Evolutionary conservation across 1,284 basidiomycete genomes (phyloP).

Genomic region (Cystobasidium pallidum): DNA sequence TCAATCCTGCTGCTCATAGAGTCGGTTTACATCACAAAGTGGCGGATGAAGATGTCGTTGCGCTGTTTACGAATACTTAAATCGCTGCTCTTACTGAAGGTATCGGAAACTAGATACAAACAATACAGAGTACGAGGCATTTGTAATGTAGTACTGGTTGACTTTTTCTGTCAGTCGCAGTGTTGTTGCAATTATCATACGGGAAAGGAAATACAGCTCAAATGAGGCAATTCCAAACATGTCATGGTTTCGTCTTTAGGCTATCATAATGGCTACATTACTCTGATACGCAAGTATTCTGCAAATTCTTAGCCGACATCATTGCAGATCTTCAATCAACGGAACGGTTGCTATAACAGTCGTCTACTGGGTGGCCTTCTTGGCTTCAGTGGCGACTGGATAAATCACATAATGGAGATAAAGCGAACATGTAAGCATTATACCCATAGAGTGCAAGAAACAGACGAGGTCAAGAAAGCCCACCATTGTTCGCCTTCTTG

Average conservation of each 20-base stretch:
- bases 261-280: not conserved
- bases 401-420: not conserved
- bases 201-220: not conserved
- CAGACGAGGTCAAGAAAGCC: not conserved
- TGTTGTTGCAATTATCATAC: not conserved
- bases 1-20: slow-evolving; percentile 86
- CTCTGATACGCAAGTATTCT: not conserved
- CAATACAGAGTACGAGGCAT: too few species aligned
- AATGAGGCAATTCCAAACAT: not conserved
- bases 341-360: too few species aligned
- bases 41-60: slow-evolving; percentile 91
- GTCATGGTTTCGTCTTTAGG: not conserved
- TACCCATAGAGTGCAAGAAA: not conserved
- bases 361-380: slow-evolving; percentile 43
- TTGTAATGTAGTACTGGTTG: too few species aligned
- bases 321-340: too few species aligned
- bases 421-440: not conserved
- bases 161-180: too few species aligned
- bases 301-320: too few species aligned
- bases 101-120: too few species aligned
- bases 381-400: slow-evolving; percentile 40
- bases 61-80: slow-evolving; percentile 52
- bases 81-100: too few species aligned
- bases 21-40: slow-evolving; percentile 81
- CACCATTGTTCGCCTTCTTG: slow-evolving; percentile 42